phyloP scores from a whole-genome alignment of 139 green algal species.

The Pleodorina starrii region DNA sequence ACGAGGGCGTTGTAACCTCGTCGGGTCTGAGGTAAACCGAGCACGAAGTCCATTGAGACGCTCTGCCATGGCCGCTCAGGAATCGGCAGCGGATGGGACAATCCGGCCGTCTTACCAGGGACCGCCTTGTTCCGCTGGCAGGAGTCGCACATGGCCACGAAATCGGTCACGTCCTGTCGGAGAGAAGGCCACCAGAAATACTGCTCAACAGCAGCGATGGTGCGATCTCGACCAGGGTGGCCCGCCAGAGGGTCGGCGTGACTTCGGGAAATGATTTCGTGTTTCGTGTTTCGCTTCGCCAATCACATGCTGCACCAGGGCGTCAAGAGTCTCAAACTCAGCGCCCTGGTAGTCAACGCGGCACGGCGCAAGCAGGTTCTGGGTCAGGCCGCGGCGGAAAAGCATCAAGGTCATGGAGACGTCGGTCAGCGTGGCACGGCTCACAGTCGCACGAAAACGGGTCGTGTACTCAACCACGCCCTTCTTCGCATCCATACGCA shows the following conservation, averaged over 20 bases:
- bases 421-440: no score
- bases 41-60: constrained; percentile 22
- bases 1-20: background rate
- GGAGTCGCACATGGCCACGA: background rate
- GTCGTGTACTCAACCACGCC: no score
- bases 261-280: constrained; percentile 5
- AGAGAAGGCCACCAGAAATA: constrained; percentile 13
- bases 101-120: background rate
- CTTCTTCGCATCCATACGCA: background rate
- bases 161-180: background rate
- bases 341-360: background rate
- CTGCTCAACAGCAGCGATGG: background rate
- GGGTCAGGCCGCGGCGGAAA: no score
- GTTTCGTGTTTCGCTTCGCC: background rate
- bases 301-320: background rate
- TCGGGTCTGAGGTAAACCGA: background rate
- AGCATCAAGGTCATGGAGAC: no score
- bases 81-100: background rate
- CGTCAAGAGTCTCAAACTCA: constrained; percentile 11
- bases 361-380: no score
- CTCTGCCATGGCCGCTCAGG: constrained; percentile 4
- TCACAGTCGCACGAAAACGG: no score
- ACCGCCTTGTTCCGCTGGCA: constrained; percentile 2
- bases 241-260: background rate
- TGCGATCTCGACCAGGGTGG: constrained; percentile 6